Evolutionary conservation across 495 filamentous ascomycete species (phyloP).

Genomic region (Hypoxylon lienhwacheense): DNA sequence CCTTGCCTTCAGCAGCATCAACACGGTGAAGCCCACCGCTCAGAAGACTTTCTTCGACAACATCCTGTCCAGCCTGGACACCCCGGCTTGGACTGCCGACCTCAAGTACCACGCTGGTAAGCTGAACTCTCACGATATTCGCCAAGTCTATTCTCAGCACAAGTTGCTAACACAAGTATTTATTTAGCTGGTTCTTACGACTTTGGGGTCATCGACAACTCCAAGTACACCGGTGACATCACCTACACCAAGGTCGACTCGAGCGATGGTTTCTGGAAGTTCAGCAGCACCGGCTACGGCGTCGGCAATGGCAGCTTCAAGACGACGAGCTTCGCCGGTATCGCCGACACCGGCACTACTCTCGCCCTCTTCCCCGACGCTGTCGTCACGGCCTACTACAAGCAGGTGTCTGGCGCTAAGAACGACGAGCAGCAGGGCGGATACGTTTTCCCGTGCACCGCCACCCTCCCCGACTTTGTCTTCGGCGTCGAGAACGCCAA

Average conservation of each 20-base stretch:
- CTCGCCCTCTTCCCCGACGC: slow-evolving; percentile 59
- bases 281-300: slow-evolving; percentile 62
- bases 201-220: slow-evolving; percentile 67
- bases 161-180: slow-evolving; percentile 5
- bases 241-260: slow-evolving; percentile 62
- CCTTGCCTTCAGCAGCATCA: slow-evolving; percentile 69
- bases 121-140: neutral
- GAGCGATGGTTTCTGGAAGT: slow-evolving; percentile 68
- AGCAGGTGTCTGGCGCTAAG: slow-evolving; percentile 53
- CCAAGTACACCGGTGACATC: slow-evolving; percentile 64
- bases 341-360: slow-evolving; percentile 71
- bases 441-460: slow-evolving; percentile 66
- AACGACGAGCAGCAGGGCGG: slow-evolving; percentile 55
- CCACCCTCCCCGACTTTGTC: slow-evolving; percentile 61
- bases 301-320: slow-evolving; percentile 51
- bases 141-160: neutral
- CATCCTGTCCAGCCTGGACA: slow-evolving; percentile 56
- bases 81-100: slow-evolving; percentile 66
- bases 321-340: slow-evolving; percentile 45
- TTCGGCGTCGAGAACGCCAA: slow-evolving; percentile 54
- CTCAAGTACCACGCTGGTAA: slow-evolving; percentile 59
- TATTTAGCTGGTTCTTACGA: slow-evolving; percentile 62
- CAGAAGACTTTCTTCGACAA: slow-evolving; percentile 75
- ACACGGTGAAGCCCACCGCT: slow-evolving; percentile 61
- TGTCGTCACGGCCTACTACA: slow-evolving; percentile 65